A percentile compares a stretch with the other conserved stretches of the same genome.
Conservation (phyloP, 768 basidiomycete species). For the Tricholoma saponaceum region DNA sequence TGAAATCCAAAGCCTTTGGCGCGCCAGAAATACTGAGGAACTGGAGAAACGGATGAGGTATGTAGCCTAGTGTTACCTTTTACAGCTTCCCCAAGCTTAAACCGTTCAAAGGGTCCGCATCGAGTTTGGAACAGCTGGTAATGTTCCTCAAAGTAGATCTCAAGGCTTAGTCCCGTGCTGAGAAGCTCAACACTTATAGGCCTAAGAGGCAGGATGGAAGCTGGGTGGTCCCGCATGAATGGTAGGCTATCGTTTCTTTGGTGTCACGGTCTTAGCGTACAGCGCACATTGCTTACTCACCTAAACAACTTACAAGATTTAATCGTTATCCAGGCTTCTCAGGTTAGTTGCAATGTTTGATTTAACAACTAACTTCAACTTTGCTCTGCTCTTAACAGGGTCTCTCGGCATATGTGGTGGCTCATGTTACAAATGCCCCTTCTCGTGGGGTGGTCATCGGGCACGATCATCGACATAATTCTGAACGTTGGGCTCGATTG, state of each 20-base stretch:
- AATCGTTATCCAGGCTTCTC: conserved; percentile 76
- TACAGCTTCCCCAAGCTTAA: neutral
- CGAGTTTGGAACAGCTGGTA: conserved; percentile 86
- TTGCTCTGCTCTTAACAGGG: conserved; percentile 43
- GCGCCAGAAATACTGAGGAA: conserved; percentile 37
- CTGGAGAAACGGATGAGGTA: conserved; percentile 59
- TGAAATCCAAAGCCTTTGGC: conserved; percentile 47
- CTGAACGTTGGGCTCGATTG: conserved; percentile 70
- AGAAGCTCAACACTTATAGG: conserved; percentile 35
- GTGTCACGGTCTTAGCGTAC: neutral
- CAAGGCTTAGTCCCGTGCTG: neutral
- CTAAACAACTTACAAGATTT: conserved; percentile 53
- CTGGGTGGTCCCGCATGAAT: conserved; percentile 91
- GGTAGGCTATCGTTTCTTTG: conserved; percentile 29
- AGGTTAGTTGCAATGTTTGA: conserved; percentile 36
- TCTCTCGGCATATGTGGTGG: conserved; percentile 65
- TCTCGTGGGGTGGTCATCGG: conserved; percentile 75
- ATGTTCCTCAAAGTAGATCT: conserved; percentile 1
- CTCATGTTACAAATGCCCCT: conserved; percentile 47
- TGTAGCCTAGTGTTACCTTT: neutral
- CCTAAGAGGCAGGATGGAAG: conserved; percentile 78
- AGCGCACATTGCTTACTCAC: neutral
- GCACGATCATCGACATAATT: conserved; percentile 83
- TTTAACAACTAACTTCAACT: conserved; percentile 2
- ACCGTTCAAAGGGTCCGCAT: conserved; percentile 53